Evolutionary conservation across 192 early-diverging fungal species (phyloP).

Genomic region (Phlyctochytrium planicorne): DNA sequence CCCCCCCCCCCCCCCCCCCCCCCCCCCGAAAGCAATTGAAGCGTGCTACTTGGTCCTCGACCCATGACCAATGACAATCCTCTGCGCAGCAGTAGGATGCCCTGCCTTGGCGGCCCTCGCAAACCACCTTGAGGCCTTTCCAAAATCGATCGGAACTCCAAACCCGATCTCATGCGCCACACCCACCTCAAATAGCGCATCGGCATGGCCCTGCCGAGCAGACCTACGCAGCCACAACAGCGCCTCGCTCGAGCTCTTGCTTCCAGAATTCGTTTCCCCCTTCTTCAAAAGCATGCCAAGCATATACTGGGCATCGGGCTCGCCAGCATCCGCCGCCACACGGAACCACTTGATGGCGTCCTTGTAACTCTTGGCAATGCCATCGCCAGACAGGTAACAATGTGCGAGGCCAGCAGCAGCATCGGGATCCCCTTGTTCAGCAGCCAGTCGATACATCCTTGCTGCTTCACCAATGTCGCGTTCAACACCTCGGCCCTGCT

Average conservation of each 20-base stretch:
- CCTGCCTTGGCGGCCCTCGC: not conserved
- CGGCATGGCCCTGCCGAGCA: not conserved
- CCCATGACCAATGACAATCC: too few relatives aligned
- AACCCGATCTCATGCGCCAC: not conserved
- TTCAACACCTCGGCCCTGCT: not conserved
- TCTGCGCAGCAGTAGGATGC: not conserved
- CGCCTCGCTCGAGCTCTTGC: not conserved
- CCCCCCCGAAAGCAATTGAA: too few relatives aligned
- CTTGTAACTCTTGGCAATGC: not conserved
- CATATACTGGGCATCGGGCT: not conserved
- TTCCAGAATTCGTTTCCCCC: not conserved
- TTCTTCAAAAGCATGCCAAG: not conserved
- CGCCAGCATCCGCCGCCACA: not conserved
- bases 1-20: too few relatives aligned
- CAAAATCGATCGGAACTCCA: not conserved
- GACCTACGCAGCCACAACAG: not conserved
- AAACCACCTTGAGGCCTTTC: not conserved
- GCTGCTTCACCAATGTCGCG: not conserved
- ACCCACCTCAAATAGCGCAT: not conserved
- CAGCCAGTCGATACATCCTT: not conserved
- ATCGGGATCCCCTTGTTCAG: not conserved
- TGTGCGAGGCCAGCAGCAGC: not conserved
- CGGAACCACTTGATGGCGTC: not conserved
- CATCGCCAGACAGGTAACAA: not conserved
- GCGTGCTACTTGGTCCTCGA: too few relatives aligned